Evolutionary conservation across 2,329 filamentous ascomycete genomes (phyloP).

Genomic region (Penicillium sp.): DNA sequence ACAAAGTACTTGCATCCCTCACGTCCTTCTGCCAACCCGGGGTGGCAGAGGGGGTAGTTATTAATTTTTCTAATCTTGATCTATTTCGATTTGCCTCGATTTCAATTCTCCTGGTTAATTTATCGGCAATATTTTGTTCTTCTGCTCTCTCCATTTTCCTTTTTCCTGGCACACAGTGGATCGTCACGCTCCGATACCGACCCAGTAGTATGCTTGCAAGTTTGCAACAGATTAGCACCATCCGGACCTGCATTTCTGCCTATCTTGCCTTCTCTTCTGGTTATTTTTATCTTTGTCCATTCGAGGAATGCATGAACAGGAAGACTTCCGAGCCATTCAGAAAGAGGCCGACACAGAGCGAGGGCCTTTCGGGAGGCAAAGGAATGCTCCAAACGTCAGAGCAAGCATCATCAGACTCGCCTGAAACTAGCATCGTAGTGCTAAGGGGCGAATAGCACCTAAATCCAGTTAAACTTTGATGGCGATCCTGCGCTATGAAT

Average conservation of each 20-base stretch:
- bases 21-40: constrained; percentile 1
- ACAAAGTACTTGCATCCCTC: constrained; percentile 15
- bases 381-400: constrained; percentile 26
- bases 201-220: not conserved
- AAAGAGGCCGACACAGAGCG: not conserved
- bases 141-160: constrained; percentile 12
- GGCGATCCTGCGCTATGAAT: constrained; percentile 20
- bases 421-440: constrained; percentile 11
- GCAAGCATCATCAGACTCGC: constrained; percentile 7
- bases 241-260: constrained; percentile 13
- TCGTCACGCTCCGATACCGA: not conserved
- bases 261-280: not conserved
- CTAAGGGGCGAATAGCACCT: constrained; percentile 11
- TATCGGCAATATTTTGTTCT: constrained; percentile 10
- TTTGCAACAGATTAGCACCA: not conserved
- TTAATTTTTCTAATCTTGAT: constrained; percentile 14
- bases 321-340: constrained; percentile 12
- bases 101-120: constrained; percentile 23
- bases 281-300: constrained; percentile 18
- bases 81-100: constrained; percentile 13
- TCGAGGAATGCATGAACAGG: constrained; percentile 19
- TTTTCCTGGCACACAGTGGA: constrained; percentile 1
- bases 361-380: constrained; percentile 11
- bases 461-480: constrained; percentile 23
- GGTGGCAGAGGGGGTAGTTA: not conserved